These are phyloP conservation scores for Pleurotus cornucopiae DNA, from an alignment of 768 basidiomycete species.

Conservation along the genomic window DNA sequence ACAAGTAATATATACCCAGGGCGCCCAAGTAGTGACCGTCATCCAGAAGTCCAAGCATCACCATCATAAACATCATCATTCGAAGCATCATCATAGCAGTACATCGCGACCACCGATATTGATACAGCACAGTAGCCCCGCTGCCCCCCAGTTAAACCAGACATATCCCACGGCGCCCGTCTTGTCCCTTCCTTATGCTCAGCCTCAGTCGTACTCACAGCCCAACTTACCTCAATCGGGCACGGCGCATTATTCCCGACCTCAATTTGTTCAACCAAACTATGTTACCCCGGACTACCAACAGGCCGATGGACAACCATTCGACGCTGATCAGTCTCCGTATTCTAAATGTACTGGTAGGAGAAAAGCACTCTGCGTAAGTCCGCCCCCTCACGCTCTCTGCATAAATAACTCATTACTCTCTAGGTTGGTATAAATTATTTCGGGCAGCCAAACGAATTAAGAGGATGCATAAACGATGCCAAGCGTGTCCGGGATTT, in stretches of 20 bases:
- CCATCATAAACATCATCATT: neutral
- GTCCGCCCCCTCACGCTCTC: slow-evolving; percentile 18
- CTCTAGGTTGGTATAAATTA: slow-evolving; percentile 79
- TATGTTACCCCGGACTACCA: neutral
- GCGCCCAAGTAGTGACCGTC: neutral
- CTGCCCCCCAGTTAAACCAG: neutral
- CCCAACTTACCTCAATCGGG: neutral
- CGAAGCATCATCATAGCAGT: slow-evolving; percentile 5
- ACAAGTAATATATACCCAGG: neutral
- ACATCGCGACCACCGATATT: neutral
- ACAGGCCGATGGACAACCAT: slow-evolving; percentile 1
- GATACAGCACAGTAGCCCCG: neutral
- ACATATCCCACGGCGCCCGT: neutral
- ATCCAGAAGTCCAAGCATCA: slow-evolving; percentile 1
- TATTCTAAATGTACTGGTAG: slow-evolving; percentile 78
- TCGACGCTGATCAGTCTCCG: slow-evolving; percentile 34
- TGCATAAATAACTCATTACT: slow-evolving; percentile 9
- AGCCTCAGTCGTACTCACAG: neutral
- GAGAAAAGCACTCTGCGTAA: slow-evolving; percentile 78
- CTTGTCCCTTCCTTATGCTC: neutral
- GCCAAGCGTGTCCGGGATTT: slow-evolving; percentile 66
- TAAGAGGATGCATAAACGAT: slow-evolving; percentile 82
- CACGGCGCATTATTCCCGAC: neutral
- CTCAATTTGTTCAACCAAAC: neutral
- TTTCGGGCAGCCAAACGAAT: slow-evolving; percentile 52